phyloP scores from a whole-genome alignment of 257 asterid genomes.

The Solanum sitiens region DNA sequence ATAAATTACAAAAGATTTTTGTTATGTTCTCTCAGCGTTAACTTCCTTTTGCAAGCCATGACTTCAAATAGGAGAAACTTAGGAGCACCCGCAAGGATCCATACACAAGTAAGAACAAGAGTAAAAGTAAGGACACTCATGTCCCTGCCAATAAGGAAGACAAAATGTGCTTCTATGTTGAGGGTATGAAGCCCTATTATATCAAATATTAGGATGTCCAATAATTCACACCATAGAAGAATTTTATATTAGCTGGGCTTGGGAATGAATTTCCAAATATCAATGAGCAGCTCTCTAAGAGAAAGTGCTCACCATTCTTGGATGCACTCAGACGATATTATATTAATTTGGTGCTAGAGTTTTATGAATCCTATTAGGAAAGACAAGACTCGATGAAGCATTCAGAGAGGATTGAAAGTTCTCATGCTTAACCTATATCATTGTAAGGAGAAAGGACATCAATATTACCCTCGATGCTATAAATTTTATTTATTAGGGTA shows the following conservation, averaged over 20 bases:
- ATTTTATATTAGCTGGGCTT: background rate
- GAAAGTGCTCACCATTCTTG: background rate
- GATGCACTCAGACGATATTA: background rate
- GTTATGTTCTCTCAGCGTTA: background rate
- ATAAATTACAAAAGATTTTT: no score
- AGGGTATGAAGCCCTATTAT: background rate
- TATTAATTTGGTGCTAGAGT: background rate
- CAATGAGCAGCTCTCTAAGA: background rate
- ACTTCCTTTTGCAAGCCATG: background rate
- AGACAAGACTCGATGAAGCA: background rate
- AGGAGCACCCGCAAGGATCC: background rate
- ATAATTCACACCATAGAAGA: background rate
- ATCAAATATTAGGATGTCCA: background rate
- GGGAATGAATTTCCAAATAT: background rate
- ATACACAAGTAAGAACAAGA: background rate
- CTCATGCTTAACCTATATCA: background rate
- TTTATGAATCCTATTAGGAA: background rate
- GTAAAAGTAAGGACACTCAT: background rate
- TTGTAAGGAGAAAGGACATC: background rate
- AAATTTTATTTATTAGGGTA: background rate
- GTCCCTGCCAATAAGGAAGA: background rate
- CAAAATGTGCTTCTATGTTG: background rate
- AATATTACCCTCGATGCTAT: background rate
- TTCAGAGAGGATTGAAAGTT: background rate
- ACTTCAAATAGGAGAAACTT: background rate